Base-by-base conservation (phyloP, 1,284 basidiomycete species). In the Cerioporus squamosus region DNA sequence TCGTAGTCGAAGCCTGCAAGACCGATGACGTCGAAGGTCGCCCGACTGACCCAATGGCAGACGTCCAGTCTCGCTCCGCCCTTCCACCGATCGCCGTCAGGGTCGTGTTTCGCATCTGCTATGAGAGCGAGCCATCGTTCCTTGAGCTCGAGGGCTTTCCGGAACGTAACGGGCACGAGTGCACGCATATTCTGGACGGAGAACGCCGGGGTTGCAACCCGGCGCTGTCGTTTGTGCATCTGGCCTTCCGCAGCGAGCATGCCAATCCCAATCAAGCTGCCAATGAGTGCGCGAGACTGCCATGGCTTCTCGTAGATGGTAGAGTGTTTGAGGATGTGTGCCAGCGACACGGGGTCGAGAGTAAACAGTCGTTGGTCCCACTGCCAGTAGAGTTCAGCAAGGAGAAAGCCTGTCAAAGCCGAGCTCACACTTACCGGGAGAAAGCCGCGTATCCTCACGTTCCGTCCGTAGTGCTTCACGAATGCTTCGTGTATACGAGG, bases 11-110 rank as follows among this genome's bases (percentile, higher is more conserved):
- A 93, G 0, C 89, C 91, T 53, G 90, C 87, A 15, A 88, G 70
- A 1, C 91, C 91, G 65, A 93, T 91, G 31, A 93, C 86, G 71
- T 93, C 91, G 67, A 93, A 92, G 1, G 90, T 91, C 3, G 87
- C 87, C 22, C 90, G 79, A 66, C 85, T 86, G 44, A 91, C 75
- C 88, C 90, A 93, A 66, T 84, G 84, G 65, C 81, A 87, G 8
- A 91, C 81, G 65, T 93, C 88, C 14, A 93, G 59, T 43, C 66
- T 74, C 43, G 75, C 60, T 1, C 72, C 62, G n/a, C 54, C 68
- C 12, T 54, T 66, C 39, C 62, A 61, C 18, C 60, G 71, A 60
- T 62, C 60, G 8, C 50, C 52, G 5, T 62, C 52, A 18, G 57
- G 52, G 14, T 44, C 52, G 9, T 51, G 55, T 23, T 57, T 23